Conservation (phyloP, 805 yeast genomes). For the Candida chilensis region DNA sequence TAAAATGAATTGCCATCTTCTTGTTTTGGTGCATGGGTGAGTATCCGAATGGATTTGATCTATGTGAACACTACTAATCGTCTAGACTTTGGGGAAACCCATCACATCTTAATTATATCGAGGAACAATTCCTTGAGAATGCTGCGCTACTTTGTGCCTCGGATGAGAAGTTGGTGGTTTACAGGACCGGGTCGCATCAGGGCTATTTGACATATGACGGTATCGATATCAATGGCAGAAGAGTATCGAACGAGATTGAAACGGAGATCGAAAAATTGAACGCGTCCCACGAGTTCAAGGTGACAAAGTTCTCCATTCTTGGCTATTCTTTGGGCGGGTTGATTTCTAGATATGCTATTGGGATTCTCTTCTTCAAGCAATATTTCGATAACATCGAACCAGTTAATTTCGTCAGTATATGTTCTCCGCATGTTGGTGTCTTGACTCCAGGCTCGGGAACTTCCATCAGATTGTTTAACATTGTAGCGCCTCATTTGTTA, state of each 20-base stretch:
- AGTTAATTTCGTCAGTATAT: slow-evolving; percentile 41
- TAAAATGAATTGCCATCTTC: slow-evolving; percentile 39
- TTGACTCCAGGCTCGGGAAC: slow-evolving; percentile 36
- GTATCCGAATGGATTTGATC: slow-evolving; percentile 26
- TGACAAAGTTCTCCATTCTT: slow-evolving; percentile 63
- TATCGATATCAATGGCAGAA: slow-evolving; percentile 71
- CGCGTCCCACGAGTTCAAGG: slow-evolving; percentile 17
- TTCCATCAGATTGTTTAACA: slow-evolving; percentile 48
- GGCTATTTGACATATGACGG: slow-evolving; percentile 84
- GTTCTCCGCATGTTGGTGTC: slow-evolving; percentile 62
- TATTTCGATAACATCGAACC: slow-evolving; percentile 49
- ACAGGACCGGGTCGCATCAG: slow-evolving; percentile 50
- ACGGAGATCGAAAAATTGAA: slow-evolving; percentile 23
- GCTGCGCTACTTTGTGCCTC: slow-evolving; percentile 12
- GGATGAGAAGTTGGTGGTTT: slow-evolving; percentile 23
- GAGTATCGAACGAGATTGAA: slow-evolving; percentile 63
- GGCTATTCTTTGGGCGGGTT: slow-evolving; percentile 92
- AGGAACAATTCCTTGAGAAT: slow-evolving; percentile 28
- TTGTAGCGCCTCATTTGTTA: slow-evolving; percentile 52
- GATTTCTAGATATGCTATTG: slow-evolving; percentile 73
- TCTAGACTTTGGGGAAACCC: slow-evolving; percentile 67
- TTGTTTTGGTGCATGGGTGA: slow-evolving; percentile 70
- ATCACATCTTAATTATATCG: slow-evolving; percentile 56
- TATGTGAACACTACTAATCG: slow-evolving; percentile 31
- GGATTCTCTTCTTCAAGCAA: slow-evolving; percentile 47